Evolutionary conservation across 176 grass and related monocot species (phyloP), one percentile per base, ranked within the genome.

Genomic region (Hyparrhenia diplandra): DNA sequence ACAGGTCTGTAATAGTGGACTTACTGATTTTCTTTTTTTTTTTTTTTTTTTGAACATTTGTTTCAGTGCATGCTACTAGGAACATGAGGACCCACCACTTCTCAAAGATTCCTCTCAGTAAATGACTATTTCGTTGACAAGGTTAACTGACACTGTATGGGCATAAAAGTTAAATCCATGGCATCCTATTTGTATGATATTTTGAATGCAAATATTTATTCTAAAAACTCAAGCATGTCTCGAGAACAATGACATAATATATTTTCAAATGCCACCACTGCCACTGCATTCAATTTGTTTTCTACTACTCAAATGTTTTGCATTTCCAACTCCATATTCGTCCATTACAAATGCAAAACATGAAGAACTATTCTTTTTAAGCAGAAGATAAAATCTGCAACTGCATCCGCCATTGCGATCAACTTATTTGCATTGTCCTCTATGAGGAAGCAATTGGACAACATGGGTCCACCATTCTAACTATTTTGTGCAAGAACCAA

Each of bases 71-170:
- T 24, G 36, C 28, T 11, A 69, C 24, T 76, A 74, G 20, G 64
- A 64, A 77, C 32, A 57, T 67, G 59, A 80, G 74, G 73, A 78
- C 81, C 73, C 82, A 86, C 54, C 74, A 84, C 71, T 79, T 89
- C 55, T 58, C 78, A 89, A 90, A 88, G 84, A 92, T 91, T 90
- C 89, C 80, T 39, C 62, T 52, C 76, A 71, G 24, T 27, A 60
- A 29, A 61, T 64, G 8, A 68, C 57, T 16, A 59, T 62, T 59
- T 37, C 37, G 35, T 59, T 87, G 65, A 68, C 69, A 71, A 21
- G 18, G 51, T 55, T 55, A 54, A 54, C 18, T 54, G 18, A 21
- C 49, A 54, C 7, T 54, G 49, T n/a, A 55, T 3, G 8, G 51
- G 7, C 51, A 55, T 55, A 55, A 9, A 52, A 52, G 49, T 52